These are phyloP conservation scores for Blastocystis sp. DNA, from an alignment of 352 stramenopile species.

Conservation along the genomic window DNA sequence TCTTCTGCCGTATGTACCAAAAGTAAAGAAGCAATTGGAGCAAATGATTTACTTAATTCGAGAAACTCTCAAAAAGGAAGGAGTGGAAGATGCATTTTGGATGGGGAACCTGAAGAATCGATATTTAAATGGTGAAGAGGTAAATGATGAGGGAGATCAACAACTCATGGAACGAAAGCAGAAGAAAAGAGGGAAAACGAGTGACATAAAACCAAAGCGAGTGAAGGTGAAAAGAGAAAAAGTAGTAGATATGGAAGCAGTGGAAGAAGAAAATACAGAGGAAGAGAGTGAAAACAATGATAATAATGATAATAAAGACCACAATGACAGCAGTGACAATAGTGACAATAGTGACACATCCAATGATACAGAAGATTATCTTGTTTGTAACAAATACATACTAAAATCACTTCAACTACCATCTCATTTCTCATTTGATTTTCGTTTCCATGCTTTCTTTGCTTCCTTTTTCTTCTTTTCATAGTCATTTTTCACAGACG, in stretches of 20 bases:
- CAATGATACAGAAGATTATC: not conserved
- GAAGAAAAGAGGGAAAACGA: not conserved
- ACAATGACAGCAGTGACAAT: not conserved
- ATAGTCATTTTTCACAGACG: not conserved
- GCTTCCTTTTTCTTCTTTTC: constrained; percentile 2
- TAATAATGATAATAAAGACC: not conserved
- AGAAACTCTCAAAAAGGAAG: constrained; percentile 19
- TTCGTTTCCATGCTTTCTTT: constrained; percentile 30
- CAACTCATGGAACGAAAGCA: not conserved
- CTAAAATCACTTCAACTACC: constrained; percentile 8
- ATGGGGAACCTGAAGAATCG: constrained; percentile 55
- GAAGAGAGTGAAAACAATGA: not conserved
- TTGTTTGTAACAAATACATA: constrained; percentile 34
- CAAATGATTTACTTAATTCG: constrained; percentile 45
- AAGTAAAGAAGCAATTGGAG: constrained; percentile 46
- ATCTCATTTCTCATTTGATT: not conserved
- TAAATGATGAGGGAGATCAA: constrained; percentile 1
- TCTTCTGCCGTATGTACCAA: not conserved
- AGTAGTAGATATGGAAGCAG: not conserved
- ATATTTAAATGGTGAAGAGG: constrained; percentile 6
- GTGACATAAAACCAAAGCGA: not conserved
- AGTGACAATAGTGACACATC: not conserved
- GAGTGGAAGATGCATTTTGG: constrained; percentile 45
- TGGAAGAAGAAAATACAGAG: not conserved
- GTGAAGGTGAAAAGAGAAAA: not conserved